Evolutionary conservation across 1,139 yeast genomes (phyloP).

Genomic region (Diutina ranongensis): DNA sequence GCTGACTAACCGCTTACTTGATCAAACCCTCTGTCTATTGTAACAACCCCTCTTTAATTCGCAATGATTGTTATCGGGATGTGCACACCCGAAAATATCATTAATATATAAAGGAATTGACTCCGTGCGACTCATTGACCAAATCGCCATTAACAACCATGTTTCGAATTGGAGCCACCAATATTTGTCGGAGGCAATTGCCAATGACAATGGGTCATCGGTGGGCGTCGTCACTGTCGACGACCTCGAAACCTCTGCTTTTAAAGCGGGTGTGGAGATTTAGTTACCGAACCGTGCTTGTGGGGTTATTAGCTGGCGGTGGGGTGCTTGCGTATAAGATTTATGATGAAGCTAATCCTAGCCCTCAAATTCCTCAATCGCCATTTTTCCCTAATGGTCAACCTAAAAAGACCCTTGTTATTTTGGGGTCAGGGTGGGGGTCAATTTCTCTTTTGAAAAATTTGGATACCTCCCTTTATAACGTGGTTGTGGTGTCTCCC

Average conservation of each 20-base stretch:
- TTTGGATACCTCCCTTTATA: constrained; percentile 76
- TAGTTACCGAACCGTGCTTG: background rate
- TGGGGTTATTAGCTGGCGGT: constrained; percentile 18
- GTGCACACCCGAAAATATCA: background rate
- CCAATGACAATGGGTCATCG: background rate
- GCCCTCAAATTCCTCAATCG: constrained; percentile 35
- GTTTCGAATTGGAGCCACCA: constrained; percentile 2
- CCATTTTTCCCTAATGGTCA: constrained; percentile 56
- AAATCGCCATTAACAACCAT: background rate
- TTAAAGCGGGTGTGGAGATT: constrained; percentile 1
- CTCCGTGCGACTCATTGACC: too few relatives aligned
- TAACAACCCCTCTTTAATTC: too few relatives aligned
- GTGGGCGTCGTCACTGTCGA: background rate
- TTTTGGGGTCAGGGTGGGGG: constrained; percentile 95
- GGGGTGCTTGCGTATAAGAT: constrained; percentile 46
- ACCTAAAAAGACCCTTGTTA: constrained; percentile 77
- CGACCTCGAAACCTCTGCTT: background rate
- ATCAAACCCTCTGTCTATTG: too few relatives aligned
- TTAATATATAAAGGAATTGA: too few relatives aligned
- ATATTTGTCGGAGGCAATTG: background rate
- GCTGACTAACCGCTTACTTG: too few relatives aligned
- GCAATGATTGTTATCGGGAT: background rate
- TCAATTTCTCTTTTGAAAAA: constrained; percentile 72
- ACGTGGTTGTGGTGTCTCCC: constrained; percentile 84
- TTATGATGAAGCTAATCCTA: constrained; percentile 52